phyloP scores from a whole-genome alignment of 2,329 filamentous ascomycete genomes.

The Apiospora marii region DNA sequence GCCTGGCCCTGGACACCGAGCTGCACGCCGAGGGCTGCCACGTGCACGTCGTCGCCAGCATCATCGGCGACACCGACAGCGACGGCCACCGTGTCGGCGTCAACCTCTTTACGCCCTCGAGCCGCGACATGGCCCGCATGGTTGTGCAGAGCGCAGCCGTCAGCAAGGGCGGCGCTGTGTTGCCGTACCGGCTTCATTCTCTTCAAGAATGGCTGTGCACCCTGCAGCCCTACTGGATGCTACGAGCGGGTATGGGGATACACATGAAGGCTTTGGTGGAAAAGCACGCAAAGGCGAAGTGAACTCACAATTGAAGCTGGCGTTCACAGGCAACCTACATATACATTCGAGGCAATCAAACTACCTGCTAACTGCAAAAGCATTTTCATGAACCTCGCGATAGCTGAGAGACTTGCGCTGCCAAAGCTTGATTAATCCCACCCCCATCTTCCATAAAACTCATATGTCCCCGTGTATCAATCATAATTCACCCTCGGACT shows the following conservation, averaged over 20 bases:
- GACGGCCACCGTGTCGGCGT: slow-evolving; percentile 1
- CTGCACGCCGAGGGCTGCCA: not conserved
- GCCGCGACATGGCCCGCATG: slow-evolving; percentile 14
- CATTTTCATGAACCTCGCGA: not conserved
- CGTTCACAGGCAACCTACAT: not conserved
- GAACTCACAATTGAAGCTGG: not conserved
- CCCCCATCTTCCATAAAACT: not conserved
- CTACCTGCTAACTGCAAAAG: not conserved
- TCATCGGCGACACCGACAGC: slow-evolving; percentile 13
- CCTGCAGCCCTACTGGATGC: slow-evolving; percentile 10
- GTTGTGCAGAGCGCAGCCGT: not conserved
- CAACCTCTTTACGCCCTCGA: slow-evolving; percentile 10
- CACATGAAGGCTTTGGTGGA: slow-evolving; percentile 9
- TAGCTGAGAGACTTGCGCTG: not conserved
- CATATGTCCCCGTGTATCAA: not conserved
- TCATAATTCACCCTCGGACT: not conserved
- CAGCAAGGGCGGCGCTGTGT: not conserved
- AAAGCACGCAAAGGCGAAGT: not conserved
- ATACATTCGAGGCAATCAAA: not conserved
- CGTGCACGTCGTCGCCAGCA: slow-evolving; percentile 6
- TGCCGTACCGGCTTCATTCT: not conserved
- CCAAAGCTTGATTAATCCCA: not conserved
- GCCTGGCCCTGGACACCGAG: slow-evolving; percentile 3
- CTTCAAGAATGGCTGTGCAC: not conserved
- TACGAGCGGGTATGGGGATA: not conserved